Evolutionary conservation across 305 asterid species (phyloP), one percentile per base, ranked within the genome.

Genomic region (Plantago rigida): DNA sequence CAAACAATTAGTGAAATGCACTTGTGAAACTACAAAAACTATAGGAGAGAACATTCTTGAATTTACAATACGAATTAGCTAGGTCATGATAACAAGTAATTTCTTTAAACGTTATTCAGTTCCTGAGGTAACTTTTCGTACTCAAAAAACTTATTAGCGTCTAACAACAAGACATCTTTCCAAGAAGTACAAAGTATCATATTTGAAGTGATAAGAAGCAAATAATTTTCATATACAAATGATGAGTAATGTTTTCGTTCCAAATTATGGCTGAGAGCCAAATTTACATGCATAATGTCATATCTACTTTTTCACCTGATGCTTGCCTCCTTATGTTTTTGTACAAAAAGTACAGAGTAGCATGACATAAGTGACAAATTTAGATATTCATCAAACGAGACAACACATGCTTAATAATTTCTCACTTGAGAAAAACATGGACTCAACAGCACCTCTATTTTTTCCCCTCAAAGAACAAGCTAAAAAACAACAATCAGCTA

Each of bases 231-330:
- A 36, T 8, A 36, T 4, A 26, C 47, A 51, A 51, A 60, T 36
- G 53, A 17, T 8, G 13, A 59, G 50, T 14, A 9, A 58, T 8
- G 44, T 36, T 36, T 36, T 8, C 54, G 3, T 28, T 60, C 39
- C 15, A 24, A 51, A 13, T 36, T 42, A 15, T 45, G 47, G 39
- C 13, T 55, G 53, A 64, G 64, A 42, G 64, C 22, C 17, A 28
- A 53, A 13, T 22, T 53, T 53, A 53, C 58, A 24, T 3, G 36
- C 15, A 24, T 24, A 22, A 34, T 52, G 13, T 52, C 57, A 26
- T 36, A 12, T 52, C 36, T 28, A 51, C 55, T 7, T 12, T 3
- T 26, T 53, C 13, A 12, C 19, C 42, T 26, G 4, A 52, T 51
- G 36, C 9, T 3, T 24, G 26, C 14, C 14, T 24, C 57, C 41